Base-by-base conservation (phyloP, 1,284 basidiomycete species). In the Ustilago tritici region DNA sequence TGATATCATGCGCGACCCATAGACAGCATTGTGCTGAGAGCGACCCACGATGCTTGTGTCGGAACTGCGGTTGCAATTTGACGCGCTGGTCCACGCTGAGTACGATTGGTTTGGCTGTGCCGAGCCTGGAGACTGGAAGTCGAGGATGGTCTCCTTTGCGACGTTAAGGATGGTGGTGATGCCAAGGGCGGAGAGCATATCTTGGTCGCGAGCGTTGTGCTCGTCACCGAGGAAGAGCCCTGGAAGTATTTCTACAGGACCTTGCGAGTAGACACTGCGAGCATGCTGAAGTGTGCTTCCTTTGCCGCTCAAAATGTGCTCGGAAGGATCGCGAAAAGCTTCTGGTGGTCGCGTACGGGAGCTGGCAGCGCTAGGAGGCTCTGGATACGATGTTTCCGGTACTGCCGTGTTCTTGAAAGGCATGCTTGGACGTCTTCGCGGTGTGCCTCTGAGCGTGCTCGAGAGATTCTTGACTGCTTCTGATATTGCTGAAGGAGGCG, bases 141-240 rank as follows among this genome's bases (percentile, higher is more conserved):
- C 68, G 43, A 82, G 60, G 1, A 63, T 58, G 3, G 82, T 83
- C 72, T 83, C 82, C 87, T 97, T 96, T 38, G 96, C 96, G 38
- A 98, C 96, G 86, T 98, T 98, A 86, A 98, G 90, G 19, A 98
- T 90, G 50, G 92, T 91, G 70, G 90, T 91, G 85, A 96, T 94
- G 59, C 92, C 90, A 41, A 91, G 89, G 63, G 92, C 89, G n/a
- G 90, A 85, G 65, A 95, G 90, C 55, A 89, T 88, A 50, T 88
- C 88, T 90, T 91, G 92, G 86, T 95, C 92, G 61, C 91, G 90
- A 38, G 93, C 93, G 76, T 96, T 96, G 86, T 96, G 94, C 86
- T 98, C 95, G 55, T 94, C 94, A 65, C 95, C 96, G 9, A 98
- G 90, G 91, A 92, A 98, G 61, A 98, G 89, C 50, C 92, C 92